Percentiles rank a stretch among this genome's conserved stretches.
Evolutionary conservation across 108 stramenopile genomes (phyloP).

Genomic region (Skeletonema potamos): DNA sequence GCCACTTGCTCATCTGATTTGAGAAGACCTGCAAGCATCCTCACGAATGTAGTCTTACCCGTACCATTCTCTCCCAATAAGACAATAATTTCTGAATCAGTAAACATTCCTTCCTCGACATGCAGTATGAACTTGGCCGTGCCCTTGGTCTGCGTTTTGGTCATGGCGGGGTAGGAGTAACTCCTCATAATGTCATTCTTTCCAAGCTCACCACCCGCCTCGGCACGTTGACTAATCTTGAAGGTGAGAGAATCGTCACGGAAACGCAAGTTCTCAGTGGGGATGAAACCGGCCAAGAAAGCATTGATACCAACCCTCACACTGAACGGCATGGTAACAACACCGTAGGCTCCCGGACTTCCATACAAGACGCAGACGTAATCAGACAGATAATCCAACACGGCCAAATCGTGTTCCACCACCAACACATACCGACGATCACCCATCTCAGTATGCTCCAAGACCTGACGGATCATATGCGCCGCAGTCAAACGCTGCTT

Average conservation of each 20-base stretch:
- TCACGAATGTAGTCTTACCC: conserved; percentile 93
- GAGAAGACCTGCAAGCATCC: conserved; percentile 96
- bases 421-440: conserved; percentile 91
- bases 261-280: conserved; percentile 99
- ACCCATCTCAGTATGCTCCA: conserved; percentile 68
- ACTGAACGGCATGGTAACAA: conserved; percentile 99
- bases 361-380: conserved; percentile 98
- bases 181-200: conserved; percentile 77
- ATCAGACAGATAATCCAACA: conserved; percentile 98
- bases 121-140: conserved; percentile 90
- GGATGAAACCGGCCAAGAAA: conserved; percentile 98
- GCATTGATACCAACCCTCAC: conserved; percentile 99
- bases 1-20: conserved; percentile 91
- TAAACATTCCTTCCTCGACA: conserved; percentile 93
- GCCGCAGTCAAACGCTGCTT: conserved; percentile 98
- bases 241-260: conserved; percentile 95
- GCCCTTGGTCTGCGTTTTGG: conserved; percentile 91
- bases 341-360: conserved; percentile 95
- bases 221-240: conserved; percentile 92
- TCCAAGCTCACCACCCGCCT: conserved; percentile 48
- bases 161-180: conserved; percentile 96
- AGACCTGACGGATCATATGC: conserved; percentile 91
- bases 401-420: conserved; percentile 99
- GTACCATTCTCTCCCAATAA: conserved; percentile 97
- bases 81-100: conserved; percentile 98